phyloP scores from a whole-genome alignment of 805 yeast genomes.

The Candida xyloterini region DNA sequence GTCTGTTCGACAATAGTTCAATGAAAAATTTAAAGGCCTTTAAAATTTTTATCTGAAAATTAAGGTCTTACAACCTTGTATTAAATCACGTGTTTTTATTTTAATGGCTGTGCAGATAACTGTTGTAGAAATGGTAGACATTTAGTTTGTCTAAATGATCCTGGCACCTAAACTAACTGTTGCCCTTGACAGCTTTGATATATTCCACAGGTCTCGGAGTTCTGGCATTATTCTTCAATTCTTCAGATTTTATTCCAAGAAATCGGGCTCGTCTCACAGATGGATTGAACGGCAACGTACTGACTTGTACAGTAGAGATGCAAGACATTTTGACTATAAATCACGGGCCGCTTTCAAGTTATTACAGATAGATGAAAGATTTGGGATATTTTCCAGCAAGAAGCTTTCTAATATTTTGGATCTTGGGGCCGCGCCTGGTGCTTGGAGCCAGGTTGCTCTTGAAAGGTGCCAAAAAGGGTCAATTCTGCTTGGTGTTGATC shows the following conservation, averaged over 20 bases:
- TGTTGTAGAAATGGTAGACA: too few species aligned
- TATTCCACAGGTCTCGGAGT: neutral
- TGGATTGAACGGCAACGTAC: conserved; percentile 73
- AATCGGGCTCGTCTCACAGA: conserved; percentile 52
- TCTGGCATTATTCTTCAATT: neutral
- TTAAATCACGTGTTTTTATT: conserved; percentile 3
- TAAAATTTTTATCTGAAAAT: neutral
- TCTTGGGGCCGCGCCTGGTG: conserved; percentile 91
- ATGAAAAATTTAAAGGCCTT: neutral
- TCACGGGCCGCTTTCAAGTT: conserved; percentile 93
- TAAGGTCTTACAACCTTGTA: neutral
- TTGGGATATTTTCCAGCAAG: conserved; percentile 44
- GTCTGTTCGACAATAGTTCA: conserved; percentile 50
- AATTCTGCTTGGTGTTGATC: conserved; percentile 74
- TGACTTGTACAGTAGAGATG: conserved; percentile 66
- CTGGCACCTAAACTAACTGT: too few species aligned
- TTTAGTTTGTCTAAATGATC: too few species aligned
- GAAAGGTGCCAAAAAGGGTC: conserved; percentile 50
- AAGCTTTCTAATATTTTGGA: conserved; percentile 56
- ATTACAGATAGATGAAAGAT: conserved; percentile 67
- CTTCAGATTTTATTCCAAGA: conserved; percentile 1
- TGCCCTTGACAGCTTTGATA: neutral
- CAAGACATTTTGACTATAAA: conserved; percentile 57
- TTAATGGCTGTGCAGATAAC: neutral
- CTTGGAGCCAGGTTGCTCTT: conserved; percentile 86